Percentiles rank a stretch among this genome's conserved stretches.
Conservation (phyloP, 257 asterid species). For the Primulina tabacum region DNA sequence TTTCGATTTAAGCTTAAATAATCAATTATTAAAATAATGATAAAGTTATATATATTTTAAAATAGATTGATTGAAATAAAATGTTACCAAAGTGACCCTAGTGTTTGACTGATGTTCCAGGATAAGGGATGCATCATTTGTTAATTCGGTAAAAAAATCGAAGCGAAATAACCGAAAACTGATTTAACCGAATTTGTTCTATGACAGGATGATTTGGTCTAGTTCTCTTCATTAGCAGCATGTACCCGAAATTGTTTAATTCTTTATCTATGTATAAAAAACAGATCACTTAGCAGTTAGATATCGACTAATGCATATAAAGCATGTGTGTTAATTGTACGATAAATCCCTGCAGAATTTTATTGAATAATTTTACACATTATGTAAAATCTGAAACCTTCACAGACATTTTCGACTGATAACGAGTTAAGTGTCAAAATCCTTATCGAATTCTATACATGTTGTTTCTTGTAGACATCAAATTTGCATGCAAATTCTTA, state of each 20-base stretch:
- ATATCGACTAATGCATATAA: not conserved
- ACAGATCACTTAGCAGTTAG: not conserved
- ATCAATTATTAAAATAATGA: too few species aligned
- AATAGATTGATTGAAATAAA: too few species aligned
- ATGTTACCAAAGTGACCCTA: too few species aligned
- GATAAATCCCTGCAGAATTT: not conserved
- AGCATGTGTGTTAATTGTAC: not conserved
- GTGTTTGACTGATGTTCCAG: too few species aligned
- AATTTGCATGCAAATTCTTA: not conserved
- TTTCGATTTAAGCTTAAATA: too few species aligned
- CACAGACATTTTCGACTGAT: conserved; percentile 2
- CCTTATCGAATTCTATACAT: not conserved
- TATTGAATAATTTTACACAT: not conserved
- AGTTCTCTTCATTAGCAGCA: not conserved
- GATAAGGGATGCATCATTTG: too few species aligned
- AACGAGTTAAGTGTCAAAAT: conserved; percentile 10
- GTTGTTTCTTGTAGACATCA: not conserved
- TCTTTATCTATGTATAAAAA: not conserved
- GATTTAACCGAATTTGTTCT: too few species aligned
- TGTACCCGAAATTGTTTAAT: not conserved
- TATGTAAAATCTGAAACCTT: conserved; percentile 15
- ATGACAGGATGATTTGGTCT: too few species aligned
- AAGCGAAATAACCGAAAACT: too few species aligned
- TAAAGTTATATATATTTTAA: too few species aligned
- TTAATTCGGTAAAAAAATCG: too few species aligned